Conservation (phyloP, 2,329 filamentous ascomycete genomes). For the Xylariaceae sp. region DNA sequence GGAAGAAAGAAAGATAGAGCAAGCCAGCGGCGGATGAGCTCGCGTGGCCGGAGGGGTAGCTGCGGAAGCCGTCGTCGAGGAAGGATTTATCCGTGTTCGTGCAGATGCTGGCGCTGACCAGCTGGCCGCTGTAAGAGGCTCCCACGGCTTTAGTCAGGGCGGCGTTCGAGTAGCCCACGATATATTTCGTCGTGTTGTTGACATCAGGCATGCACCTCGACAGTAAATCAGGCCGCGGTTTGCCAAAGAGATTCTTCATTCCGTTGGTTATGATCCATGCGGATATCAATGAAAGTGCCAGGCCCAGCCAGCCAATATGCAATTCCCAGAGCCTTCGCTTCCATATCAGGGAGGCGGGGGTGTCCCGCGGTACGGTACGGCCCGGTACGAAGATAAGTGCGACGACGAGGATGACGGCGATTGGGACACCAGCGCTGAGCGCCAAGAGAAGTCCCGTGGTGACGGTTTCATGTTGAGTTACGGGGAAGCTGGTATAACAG, state of each 20-base stretch:
- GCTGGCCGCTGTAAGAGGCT: constrained; percentile 48
- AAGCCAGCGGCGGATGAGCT: constrained; percentile 75
- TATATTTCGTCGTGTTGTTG: constrained; percentile 52
- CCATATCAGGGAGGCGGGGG: constrained; percentile 64
- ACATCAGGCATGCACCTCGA: constrained; percentile 74
- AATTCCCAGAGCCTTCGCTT: constrained; percentile 86
- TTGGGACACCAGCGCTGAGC: constrained; percentile 61
- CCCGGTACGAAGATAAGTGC: constrained; percentile 70
- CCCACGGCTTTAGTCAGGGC: constrained; percentile 36
- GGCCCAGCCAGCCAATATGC: constrained; percentile 78
- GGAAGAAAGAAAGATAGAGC: constrained; percentile 80
- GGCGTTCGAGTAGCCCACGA: constrained; percentile 48
- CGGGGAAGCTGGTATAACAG: constrained; percentile 58
- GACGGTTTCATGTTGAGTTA: constrained; percentile 66
- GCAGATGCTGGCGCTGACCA: constrained; percentile 78
- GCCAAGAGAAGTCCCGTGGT: constrained; percentile 61
- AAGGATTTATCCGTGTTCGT: constrained; percentile 54
- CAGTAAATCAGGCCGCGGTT: constrained; percentile 77
- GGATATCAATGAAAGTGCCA: constrained; percentile 66
- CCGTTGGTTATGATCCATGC: constrained; percentile 79
- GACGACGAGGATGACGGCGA: constrained; percentile 63
- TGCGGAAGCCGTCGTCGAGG: constrained; percentile 79
- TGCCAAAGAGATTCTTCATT: constrained; percentile 72
- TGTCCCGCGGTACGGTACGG: constrained; percentile 57
- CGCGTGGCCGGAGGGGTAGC: constrained; percentile 74